These are phyloP conservation scores for Yarrowia bubula DNA, from an alignment of 805 yeast genomes.

Conservation along the genomic window DNA sequence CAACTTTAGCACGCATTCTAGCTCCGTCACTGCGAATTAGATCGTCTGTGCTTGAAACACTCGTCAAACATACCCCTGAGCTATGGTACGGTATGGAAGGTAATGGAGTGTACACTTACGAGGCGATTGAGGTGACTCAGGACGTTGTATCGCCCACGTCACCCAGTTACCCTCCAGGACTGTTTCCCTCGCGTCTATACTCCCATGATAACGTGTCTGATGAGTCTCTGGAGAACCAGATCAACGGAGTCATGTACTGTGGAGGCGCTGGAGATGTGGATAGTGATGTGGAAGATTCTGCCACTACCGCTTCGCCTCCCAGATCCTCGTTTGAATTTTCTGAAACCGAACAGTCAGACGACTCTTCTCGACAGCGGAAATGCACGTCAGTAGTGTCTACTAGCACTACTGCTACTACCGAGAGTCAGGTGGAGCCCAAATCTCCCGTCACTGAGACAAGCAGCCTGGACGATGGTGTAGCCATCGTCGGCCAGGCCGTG, in stretches of 20 bases:
- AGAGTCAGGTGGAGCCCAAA: neutral
- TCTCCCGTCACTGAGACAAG: neutral
- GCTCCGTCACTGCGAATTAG: slow-evolving; percentile 1
- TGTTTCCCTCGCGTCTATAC: slow-evolving; percentile 5
- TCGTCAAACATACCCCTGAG: slow-evolving; percentile 10
- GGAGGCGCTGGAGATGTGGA: neutral
- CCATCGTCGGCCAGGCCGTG: slow-evolving; percentile 3
- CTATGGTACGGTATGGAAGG: slow-evolving; percentile 21
- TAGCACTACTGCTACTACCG: neutral
- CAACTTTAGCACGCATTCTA: neutral
- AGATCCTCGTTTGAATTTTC: slow-evolving; percentile 1
- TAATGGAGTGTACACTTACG: slow-evolving; percentile 7
- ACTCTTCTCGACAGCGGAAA: neutral
- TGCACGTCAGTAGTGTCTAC: slow-evolving; percentile 2
- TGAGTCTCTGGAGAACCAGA: slow-evolving; percentile 12
- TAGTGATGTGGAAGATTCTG: neutral
- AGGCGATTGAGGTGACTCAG: neutral
- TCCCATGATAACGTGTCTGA: slow-evolving; percentile 19
- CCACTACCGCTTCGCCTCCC: neutral
- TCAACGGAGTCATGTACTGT: slow-evolving; percentile 8
- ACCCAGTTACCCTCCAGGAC: neutral
- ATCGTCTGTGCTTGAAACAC: neutral
- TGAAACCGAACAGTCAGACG: neutral
- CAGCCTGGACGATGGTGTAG: neutral
- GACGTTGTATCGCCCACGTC: neutral